Base-by-base conservation (phyloP, 1,284 basidiomycete species). In the Puccinia coronata region DNA sequence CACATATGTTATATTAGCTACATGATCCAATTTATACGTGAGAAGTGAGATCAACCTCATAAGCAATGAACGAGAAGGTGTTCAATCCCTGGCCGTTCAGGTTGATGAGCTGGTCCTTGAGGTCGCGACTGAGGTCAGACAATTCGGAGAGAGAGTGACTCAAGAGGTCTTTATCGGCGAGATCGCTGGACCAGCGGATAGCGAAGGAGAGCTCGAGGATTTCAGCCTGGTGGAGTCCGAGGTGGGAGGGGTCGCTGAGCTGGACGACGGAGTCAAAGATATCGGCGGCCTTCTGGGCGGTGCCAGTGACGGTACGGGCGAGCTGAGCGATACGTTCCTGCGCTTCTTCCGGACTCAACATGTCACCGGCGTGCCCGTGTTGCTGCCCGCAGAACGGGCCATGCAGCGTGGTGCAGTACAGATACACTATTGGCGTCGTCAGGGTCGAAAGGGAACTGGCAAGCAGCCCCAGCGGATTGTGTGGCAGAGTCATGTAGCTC, bases 401-500 rank as follows among this genome's bases (percentile, higher is more conserved):
- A 23, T 47, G 36, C 4, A 47, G 63, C 20, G 4, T 41, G 4
- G 63, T 2, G 39, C 63, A 67, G 63, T 67, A 67, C 36, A 67
- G 28, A 20, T 1, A 43, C 20, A 67, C 18, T 1, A 67, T 28
- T 20, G 39, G 63, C 20, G 39, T 67, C 2, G 20, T 1, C 36
- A 67, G 63, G 6, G 63, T 6, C 25, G 25, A n/a, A n/a, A n/a
- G n/a, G n/a, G n/a, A n/a, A n/a, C n/a, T 11, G 63, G 6, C 16
- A 4, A 43, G 23, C 34, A 43, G 12, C n/a, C 2, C 20, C 31
- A 41, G 0, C 4, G 63, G 39, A 11, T 8, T 41, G 75, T 83
- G 11, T 81, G 85, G 1, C 83, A 85, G 11, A 86, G 86, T 86
- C 84, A 84, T 59, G 83, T 84, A 51, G 86, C 87, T 75, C 84